Evolutionary conservation across 768 basidiomycete species (phyloP), one percentile per base, ranked within the genome.

Genomic region (Rhizopogon sp.): DNA sequence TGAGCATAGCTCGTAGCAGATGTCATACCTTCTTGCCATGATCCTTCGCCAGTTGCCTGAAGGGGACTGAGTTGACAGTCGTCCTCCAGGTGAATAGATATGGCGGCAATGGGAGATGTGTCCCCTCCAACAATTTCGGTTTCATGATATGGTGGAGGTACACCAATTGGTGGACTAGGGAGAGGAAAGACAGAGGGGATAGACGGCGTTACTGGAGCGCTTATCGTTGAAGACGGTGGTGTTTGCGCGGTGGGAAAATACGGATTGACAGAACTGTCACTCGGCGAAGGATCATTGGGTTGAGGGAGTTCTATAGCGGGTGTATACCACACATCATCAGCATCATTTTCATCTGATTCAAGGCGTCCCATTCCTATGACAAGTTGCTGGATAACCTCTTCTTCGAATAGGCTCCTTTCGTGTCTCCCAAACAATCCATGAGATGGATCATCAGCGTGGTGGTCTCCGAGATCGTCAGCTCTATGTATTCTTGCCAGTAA

Each of bases 361-460:
- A 98, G 76, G 20, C 84, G 76, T 8, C 91, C 91, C 77, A 98
- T 89, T 31, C 93, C 94, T 51, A 97, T 85, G 53, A 96, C 85
- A 58, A 98, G 85, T 37, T 92, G 90, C 53, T 88, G 79, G 6
- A 96, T 66, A 42, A 98, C 79, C 71, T 96, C 93, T 33, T 82
- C 79, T 63, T 90, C 85, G 59, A 97, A 83, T 66, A 90, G 70
- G 5, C 73, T 72, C 54, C 87, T 75, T 61, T 91, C 83, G 20
- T 70, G 63, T 40, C 51, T 64, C 5, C 79, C 79, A 66, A 90
- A 86, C 1, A 81, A 69, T 7, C 79, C 80, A 46, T 35, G 50
- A 33, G 54, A 68, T 62, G 45, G 57, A 28, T 68, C 64, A n/a
- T 69, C 74, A 33, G 71, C 71, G 17, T 65, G 71, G 16, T 46